Evolutionary conservation across 1,284 basidiomycete genomes (phyloP), one percentile per base, ranked within the genome.

Genomic region (Cystobasidium pallidum): DNA sequence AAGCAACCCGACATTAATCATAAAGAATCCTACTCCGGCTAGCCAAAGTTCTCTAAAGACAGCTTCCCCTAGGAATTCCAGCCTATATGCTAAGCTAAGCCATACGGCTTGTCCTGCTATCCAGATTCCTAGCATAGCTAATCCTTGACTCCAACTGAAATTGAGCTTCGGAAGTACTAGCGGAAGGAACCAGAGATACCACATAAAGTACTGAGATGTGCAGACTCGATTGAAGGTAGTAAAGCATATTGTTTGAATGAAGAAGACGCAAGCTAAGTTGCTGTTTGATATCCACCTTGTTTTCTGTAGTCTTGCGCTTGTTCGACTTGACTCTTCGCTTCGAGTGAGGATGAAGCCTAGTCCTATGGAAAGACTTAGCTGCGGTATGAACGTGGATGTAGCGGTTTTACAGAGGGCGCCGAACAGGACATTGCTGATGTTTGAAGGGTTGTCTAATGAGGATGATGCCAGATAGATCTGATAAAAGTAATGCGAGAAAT

Each of bases 171-270:
- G 88, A 2, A 92, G 84, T 13, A 96, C 82, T 2, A 94, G 84
- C 0, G 96, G 94, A 0, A 99, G 82, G 74, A 99, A 88, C 74
- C 94, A 88, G 7, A 94, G 87, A 80, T 95, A 98, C 96, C 96
- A 99, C 59, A 97, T 85, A 82, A 98, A 99, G 83, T 99, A 99
- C 89, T 95, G 92, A 0, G 92, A 95, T 0, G 96, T 99, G 85
- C 93, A 96, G 52, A 99, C 96, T 83, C 97, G 96, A 82, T 99
- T 99, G 84, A 97, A 94, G 0, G 91, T 84, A 17, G 98, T 94
- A 79, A 99, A 99, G 0, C 87, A 83, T 57, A 87, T 85, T 0
- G 96, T 99, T 81, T 98, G 94, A 24, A 94, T 85, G 78, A 96
- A 92, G 89, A 91, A 94, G 1, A 91, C 86, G 75, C 94, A 89